phyloP scores from a whole-genome alignment of 305 asterid genomes.

The Ajuga reptans region DNA sequence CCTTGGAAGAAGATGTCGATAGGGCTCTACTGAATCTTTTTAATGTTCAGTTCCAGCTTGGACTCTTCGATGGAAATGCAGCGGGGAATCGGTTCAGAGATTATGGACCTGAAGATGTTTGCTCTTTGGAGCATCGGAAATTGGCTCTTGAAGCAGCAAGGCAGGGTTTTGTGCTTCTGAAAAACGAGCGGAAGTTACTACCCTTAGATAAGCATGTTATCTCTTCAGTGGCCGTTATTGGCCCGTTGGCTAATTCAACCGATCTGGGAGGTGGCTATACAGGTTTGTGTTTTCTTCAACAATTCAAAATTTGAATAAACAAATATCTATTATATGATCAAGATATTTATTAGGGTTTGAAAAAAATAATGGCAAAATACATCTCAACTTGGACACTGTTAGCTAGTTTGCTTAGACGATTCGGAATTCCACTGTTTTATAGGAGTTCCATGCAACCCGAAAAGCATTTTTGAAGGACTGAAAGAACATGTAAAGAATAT shows the following conservation, averaged over 20 bases:
- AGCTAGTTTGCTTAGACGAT: not conserved
- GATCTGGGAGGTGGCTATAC: slow-evolving; percentile 69
- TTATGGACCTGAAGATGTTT: slow-evolving; percentile 53
- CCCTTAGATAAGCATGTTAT: slow-evolving; percentile 46
- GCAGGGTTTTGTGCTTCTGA: slow-evolving; percentile 89
- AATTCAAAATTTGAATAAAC: not conserved
- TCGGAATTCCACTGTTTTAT: not conserved
- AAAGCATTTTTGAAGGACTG: slow-evolving; percentile 54
- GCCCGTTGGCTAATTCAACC: slow-evolving; percentile 70
- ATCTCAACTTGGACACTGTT: not conserved
- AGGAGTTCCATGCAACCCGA: slow-evolving; percentile 75
- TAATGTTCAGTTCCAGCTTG: slow-evolving; percentile 72
- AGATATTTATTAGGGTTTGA: not conserved
- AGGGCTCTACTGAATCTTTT: slow-evolving; percentile 63
- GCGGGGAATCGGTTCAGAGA: slow-evolving; percentile 31
- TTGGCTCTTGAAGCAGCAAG: slow-evolving; percentile 76
- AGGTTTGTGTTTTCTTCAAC: slow-evolving; percentile 38
- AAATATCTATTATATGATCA: not conserved
- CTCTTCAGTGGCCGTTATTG: slow-evolving; percentile 67
- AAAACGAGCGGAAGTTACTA: slow-evolving; percentile 52
- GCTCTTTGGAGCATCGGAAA: slow-evolving; percentile 47
- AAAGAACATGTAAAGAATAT: slow-evolving; percentile 36
- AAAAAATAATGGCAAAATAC: not conserved
- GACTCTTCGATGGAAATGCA: slow-evolving; percentile 63
- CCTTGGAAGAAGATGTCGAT: slow-evolving; percentile 63